Percentiles rank a stretch among this genome's conserved stretches.
These are phyloP conservation scores for Trichoderma erinaceum DNA, from an alignment of 495 filamentous ascomycete genomes.

Conservation along the genomic window DNA sequence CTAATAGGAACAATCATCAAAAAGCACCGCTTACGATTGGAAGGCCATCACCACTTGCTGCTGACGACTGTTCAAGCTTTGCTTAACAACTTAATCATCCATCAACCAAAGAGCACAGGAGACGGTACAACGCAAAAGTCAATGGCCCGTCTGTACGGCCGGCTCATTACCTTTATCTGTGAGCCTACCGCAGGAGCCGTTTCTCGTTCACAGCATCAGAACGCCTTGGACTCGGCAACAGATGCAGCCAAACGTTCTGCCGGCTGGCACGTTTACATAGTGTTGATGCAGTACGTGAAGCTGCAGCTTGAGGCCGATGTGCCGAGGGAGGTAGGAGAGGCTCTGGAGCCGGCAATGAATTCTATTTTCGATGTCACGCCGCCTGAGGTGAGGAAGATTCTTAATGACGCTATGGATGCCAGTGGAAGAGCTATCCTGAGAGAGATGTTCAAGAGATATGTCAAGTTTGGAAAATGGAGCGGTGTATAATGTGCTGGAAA, in stretches of 20 bases:
- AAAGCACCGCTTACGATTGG: slow-evolving; percentile 40
- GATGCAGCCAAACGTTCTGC: slow-evolving; percentile 70
- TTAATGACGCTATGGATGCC: slow-evolving; percentile 65
- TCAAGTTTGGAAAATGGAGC: slow-evolving; percentile 64
- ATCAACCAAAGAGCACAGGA: slow-evolving; percentile 28
- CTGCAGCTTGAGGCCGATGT: slow-evolving; percentile 51
- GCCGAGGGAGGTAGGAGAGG: slow-evolving; percentile 54
- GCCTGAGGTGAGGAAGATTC: slow-evolving; percentile 53
- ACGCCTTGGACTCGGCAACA: slow-evolving; percentile 62
- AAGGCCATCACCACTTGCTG: slow-evolving; percentile 61
- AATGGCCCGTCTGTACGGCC: slow-evolving; percentile 47
- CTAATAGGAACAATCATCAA: slow-evolving; percentile 56
- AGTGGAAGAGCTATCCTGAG: slow-evolving; percentile 65
- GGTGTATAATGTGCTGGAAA: slow-evolving; percentile 33
- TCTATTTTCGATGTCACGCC: slow-evolving; percentile 64
- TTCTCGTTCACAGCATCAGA: slow-evolving; percentile 41
- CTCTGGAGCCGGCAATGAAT: slow-evolving; percentile 65
- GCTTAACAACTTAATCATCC: slow-evolving; percentile 56
- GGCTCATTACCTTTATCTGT: slow-evolving; percentile 69
- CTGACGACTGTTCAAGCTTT: slow-evolving; percentile 56
- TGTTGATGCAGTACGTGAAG: slow-evolving; percentile 66
- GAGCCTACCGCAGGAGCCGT: slow-evolving; percentile 73
- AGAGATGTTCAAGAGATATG: slow-evolving; percentile 62
- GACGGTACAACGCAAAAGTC: slow-evolving; percentile 9
- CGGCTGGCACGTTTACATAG: slow-evolving; percentile 64